Base-by-base conservation (phyloP, 2,329 filamentous ascomycete species). In the Cladorrhinum sp. region DNA sequence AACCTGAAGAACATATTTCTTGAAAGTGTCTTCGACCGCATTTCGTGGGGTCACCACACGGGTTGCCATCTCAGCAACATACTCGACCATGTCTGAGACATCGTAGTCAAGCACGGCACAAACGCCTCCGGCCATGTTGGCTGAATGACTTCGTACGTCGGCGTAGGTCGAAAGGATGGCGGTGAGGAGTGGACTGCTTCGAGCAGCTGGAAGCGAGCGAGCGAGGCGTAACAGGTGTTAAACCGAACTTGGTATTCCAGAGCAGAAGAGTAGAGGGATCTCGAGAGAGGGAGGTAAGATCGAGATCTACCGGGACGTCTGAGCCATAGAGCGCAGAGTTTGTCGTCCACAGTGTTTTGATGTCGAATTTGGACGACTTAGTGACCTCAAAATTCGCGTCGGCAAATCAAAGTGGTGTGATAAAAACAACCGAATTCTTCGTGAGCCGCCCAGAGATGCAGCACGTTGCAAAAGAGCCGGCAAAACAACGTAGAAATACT, bases 31-130 rank as follows among this genome's bases (percentile, higher is more conserved):
- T 16, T 88, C 86, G 68, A 90, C 79, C 18, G 74, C 67, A 5
- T 76, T 76, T 32, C 80, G 78, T 8, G 82, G 81, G 60, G 80
- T 79, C 48, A 85, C 80, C 32, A 86, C 76, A 50, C 84, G 80
- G 23, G 80, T 83, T 63, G 92, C 87, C 86, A 93, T 96, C 73
- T 96, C 91, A 64, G 91, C 89, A 73, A 96, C 92, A 76, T 96
- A 97, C 74, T 96, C 92, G 65, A 92, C 89, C 93, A 96, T 97
- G 75, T 90, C 82, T 73, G 96, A 92, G 86, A 96, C 93, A 77
- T 96, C 92, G 75, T 97, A 97, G 80, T 96, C 93, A 76, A 97
- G 85, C 78, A 96, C 90, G 71, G 92, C 92, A 69, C 93, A 95
- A 41, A 97, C 93, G 69, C 93, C 93, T 73, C 93, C 92, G 66